Conservation (phyloP, 371 early-diverging fungal genomes). For the Haplosporangium sp. region DNA sequence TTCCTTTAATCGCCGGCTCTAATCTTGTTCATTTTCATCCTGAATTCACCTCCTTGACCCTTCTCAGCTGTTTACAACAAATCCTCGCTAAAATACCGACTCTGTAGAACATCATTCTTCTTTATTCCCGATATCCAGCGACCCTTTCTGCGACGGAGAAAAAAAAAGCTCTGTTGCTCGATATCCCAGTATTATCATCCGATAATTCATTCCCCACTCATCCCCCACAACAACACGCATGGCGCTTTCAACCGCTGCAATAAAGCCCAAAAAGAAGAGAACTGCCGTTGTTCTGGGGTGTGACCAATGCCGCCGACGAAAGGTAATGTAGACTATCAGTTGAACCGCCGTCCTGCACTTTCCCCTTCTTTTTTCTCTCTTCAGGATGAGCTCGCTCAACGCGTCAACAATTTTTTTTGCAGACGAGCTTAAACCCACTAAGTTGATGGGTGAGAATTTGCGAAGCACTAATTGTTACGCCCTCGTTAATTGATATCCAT, state of each 20-base stretch:
- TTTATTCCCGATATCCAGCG: not conserved
- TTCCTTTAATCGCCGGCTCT: no score
- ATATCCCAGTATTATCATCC: no score
- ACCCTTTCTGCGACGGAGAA: not conserved
- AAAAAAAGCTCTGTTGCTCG: not conserved
- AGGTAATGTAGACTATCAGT: conserved; percentile 28
- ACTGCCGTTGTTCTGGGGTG: conserved; percentile 53
- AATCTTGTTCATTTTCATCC: not conserved
- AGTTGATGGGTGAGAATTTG: no score
- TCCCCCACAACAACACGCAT: not conserved
- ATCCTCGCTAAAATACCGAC: no score
- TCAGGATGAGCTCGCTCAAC: no score
- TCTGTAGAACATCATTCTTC: conserved; percentile 26
- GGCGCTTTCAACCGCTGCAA: conserved; percentile 29
- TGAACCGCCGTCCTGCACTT: conserved; percentile 3
- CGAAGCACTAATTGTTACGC: no score
- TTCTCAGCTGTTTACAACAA: no score
- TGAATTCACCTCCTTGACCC: not conserved
- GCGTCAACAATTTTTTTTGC: no score
- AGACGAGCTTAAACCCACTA: no score
- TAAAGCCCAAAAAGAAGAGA: conserved; percentile 55
- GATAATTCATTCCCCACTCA: not conserved
- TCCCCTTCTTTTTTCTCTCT: not conserved
- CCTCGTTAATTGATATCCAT: no score
- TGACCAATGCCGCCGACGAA: conserved; percentile 52